Evolutionary conservation across 2,329 filamentous ascomycete genomes (phyloP).

Genomic region (Chaetomium strumarium): DNA sequence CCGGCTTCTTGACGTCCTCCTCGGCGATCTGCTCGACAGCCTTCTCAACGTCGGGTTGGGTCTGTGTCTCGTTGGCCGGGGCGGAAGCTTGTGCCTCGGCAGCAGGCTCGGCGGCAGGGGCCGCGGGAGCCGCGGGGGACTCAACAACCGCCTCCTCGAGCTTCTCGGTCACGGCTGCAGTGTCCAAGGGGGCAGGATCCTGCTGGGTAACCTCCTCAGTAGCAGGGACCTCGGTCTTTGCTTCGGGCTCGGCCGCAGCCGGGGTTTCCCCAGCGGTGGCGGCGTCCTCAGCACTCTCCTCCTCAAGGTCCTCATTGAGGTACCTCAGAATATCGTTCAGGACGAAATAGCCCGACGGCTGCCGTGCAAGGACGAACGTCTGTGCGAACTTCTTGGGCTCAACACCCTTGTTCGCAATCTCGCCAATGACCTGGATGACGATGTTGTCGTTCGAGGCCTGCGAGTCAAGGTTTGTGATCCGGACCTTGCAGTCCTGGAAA

Average conservation of each 20-base stretch:
- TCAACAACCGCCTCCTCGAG: slow-evolving; percentile 53
- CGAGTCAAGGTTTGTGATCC: slow-evolving; percentile 95
- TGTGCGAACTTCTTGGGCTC: slow-evolving; percentile 95
- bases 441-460: slow-evolving; percentile 91
- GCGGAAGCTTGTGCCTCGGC: slow-evolving; percentile 10
- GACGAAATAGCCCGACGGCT: slow-evolving; percentile 96
- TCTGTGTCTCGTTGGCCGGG: slow-evolving; percentile 33
- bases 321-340: slow-evolving; percentile 98
- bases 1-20: slow-evolving; percentile 50
- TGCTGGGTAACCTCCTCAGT: slow-evolving; percentile 43
- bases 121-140: slow-evolving; percentile 22
- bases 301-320: slow-evolving; percentile 77
- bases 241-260: slow-evolving; percentile 29
- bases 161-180: slow-evolving; percentile 63
- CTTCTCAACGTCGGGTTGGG: slow-evolving; percentile 43
- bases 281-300: slow-evolving; percentile 35
- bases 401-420: slow-evolving; percentile 89
- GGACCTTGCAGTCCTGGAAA: slow-evolving; percentile 97
- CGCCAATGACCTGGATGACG: slow-evolving; percentile 95
- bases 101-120: slow-evolving; percentile 30
- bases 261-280: slow-evolving; percentile 30
- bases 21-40: slow-evolving; percentile 48
- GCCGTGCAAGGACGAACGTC: slow-evolving; percentile 93
- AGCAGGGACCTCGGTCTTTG: slow-evolving; percentile 30
- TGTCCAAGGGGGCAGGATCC: slow-evolving; percentile 38